Percentiles rank a stretch among this genome's conserved stretches.
phyloP scores from a whole-genome alignment of 495 filamentous ascomycete species.

The Pseudoneurospora amorphoporcata region DNA sequence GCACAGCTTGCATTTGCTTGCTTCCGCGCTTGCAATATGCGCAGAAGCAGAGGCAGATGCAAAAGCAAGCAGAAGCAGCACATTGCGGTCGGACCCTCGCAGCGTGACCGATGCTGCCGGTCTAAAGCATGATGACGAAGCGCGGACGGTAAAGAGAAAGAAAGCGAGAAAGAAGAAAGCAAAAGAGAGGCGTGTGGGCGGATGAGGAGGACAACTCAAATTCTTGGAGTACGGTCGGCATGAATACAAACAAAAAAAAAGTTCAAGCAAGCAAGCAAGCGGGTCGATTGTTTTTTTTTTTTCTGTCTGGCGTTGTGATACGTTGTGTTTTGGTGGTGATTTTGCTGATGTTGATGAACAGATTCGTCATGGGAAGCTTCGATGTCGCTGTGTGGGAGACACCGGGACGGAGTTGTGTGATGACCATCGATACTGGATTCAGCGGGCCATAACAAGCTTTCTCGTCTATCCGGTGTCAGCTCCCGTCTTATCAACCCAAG shows the following conservation, averaged over 20 bases:
- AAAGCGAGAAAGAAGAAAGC: background rate
- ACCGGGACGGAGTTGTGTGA: background rate
- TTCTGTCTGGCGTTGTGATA: background rate
- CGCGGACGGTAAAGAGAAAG: background rate
- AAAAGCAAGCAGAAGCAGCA: background rate
- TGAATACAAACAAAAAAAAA: background rate
- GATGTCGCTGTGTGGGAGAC: background rate
- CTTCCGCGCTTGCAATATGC: background rate
- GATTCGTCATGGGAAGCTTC: background rate
- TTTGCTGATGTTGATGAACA: background rate
- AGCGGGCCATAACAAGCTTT: background rate
- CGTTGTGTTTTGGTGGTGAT: background rate
- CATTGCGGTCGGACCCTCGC: background rate
- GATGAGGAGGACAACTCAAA: background rate
- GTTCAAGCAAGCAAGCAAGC: background rate
- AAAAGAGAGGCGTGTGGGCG: background rate
- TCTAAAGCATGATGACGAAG: background rate
- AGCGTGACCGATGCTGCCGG: background rate
- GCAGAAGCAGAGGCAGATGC: background rate
- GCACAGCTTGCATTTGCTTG: background rate
- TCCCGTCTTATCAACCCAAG: background rate
- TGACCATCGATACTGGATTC: background rate
- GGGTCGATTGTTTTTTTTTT: background rate
- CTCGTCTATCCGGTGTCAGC: background rate
- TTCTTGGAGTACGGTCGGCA: background rate